Evolutionary conservation across 2,329 filamentous ascomycete species (phyloP).

Genomic region (Nemania serpens): DNA sequence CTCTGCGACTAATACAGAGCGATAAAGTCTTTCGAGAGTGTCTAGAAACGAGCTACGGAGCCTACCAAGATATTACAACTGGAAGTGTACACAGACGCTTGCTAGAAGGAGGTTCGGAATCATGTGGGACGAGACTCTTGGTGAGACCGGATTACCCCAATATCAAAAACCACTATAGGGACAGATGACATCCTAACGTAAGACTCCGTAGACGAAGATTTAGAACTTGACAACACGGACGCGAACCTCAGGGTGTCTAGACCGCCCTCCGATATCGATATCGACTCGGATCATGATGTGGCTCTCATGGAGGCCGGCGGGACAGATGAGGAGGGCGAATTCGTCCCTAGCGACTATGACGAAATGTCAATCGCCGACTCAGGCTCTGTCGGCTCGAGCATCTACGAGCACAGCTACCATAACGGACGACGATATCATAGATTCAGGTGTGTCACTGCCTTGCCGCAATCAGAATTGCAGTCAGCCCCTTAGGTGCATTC

Average conservation of each 20-base stretch:
- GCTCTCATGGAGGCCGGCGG: constrained; percentile 29
- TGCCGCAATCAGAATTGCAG: neutral
- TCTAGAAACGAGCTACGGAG: neutral
- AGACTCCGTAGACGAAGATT: neutral
- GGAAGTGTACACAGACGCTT: neutral
- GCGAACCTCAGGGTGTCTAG: neutral
- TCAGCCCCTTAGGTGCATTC: neutral
- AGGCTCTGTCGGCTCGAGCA: constrained; percentile 39
- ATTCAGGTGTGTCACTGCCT: constrained; percentile 22
- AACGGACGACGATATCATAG: constrained; percentile 46
- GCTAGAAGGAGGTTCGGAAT: neutral
- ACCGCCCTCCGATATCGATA: neutral
- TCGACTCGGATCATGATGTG: neutral
- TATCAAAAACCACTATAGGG: neutral
- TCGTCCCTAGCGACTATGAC: constrained; percentile 37
- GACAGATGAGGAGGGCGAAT: constrained; percentile 29
- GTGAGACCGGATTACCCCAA: constrained; percentile 6
- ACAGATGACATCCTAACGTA: neutral
- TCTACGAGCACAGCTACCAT: constrained; percentile 42
- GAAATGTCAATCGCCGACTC: constrained; percentile 35
- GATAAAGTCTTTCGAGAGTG: neutral
- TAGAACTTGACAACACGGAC: neutral
- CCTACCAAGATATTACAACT: neutral
- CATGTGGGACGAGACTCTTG: constrained; percentile 5
- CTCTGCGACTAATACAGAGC: too few relatives aligned